Evolutionary conservation across 2,329 filamentous ascomycete species (phyloP), one percentile per base, ranked within the genome.

Genomic region (Aquanectria penicillioides): DNA sequence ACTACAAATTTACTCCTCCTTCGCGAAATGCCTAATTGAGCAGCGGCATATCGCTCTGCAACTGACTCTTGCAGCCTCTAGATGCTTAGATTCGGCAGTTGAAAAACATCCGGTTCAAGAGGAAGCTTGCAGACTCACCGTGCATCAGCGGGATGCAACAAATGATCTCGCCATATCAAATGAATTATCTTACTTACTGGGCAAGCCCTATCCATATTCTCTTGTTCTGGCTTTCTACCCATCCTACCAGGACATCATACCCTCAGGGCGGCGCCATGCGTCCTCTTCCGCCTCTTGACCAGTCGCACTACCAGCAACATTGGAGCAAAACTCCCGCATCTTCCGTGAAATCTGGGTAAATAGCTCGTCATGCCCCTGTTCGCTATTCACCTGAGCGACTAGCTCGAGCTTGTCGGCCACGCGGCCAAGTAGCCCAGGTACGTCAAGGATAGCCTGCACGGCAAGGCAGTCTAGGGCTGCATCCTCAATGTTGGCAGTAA

Each of bases 321-420:
- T 15, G 37, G 37, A 40, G 37, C 37, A 40, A 25, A 40, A 40
- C 37, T 40, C 37, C 17, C 43, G 43, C 28, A 47, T 47, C 12
- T n/a, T 47, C 17, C 8, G 4, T 2, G 26, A 15, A 25, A 47
- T 26, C 3, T 47, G 26, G 15, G 28, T 25, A 22, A 47, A 47
- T 22, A 47, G 9, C 22, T 47, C 43, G n/a, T 47, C 43, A 18
- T 4, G 17, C 3, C 20, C 15, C 43, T 47, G 43, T 28, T 47
- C 43, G 9, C 17, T 17, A 15, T 47, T 47, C 28, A 6, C 28
- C 20, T 34, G 43, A 47, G 43, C 43, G 10, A 34, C 43, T 9
- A 33, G 26, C 43, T 47, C 43, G 10, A 47, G 18, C 15, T 47
- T 47, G 28, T 47, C 26, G 7, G 15, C 43, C 28, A 33, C 43